Evolutionary conservation across 148 eudicot species (phyloP), one percentile per base, ranked within the genome.

Genomic region (Cornus kousa): DNA sequence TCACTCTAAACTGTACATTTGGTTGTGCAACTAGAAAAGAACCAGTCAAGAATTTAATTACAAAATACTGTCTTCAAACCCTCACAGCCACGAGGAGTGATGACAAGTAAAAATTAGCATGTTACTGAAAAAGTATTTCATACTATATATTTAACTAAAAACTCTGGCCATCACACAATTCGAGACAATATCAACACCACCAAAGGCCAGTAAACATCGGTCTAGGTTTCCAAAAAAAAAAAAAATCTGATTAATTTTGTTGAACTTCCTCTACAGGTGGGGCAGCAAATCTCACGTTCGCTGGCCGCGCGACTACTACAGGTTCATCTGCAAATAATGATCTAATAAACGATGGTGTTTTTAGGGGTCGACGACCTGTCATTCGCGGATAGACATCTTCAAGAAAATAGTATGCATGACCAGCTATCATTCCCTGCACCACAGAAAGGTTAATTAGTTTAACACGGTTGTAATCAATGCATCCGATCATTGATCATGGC

Each of bases 371-470:
- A 2, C 98, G 91, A 40, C 94, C 92, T 13, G 99, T 93, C 97
- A 95, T 95, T 68, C 89, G 88, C 2, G 99, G 99, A 79, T 95
- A 95, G 57, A 95, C 97, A 60, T 92, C 97, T 87, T 91, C 97
- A 20, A 95, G 93, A 80, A 91, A 95, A 77, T 95, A 95, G 82
- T 95, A 95, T 33, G 99, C 97, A 83, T 95, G 99, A 17, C 99
- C 99, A 35, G 99, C 99, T 32, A 95, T 90, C 99, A 95, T 91
- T 80, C 99, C 99, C 99, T 95, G 85, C 57, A 80, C 65, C 73
- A 72, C 33, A 71, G 57, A 43, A 75, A 17, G 3, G 23, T 4
- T 64, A 57, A 17, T 60, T 68, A 71, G 32, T 71, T 71, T 71
- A 40, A 3, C 9, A 23, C 40, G 19, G 64, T 57, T 28, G 28